Evolutionary conservation across 495 filamentous ascomycete genomes (phyloP).

Genomic region (Extremus antarcticus): DNA sequence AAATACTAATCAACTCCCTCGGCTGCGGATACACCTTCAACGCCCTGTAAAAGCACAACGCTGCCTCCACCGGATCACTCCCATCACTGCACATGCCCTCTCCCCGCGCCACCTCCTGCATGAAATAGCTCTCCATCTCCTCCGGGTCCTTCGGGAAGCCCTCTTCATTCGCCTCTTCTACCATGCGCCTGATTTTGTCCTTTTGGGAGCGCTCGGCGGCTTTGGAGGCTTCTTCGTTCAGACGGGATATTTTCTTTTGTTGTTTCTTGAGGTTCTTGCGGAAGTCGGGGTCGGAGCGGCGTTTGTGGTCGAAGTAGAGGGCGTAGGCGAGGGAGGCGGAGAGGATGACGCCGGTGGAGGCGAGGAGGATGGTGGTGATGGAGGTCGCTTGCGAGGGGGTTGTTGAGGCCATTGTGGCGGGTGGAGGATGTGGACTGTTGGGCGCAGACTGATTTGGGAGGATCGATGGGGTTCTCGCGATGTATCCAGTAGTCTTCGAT

Average conservation of each 20-base stretch:
- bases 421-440: not conserved
- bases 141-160: conserved; percentile 85
- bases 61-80: conserved; percentile 66
- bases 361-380: conserved; percentile 62
- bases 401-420: conserved; percentile 17
- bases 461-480: not conserved
- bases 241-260: conserved; percentile 62
- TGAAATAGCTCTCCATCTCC: conserved; percentile 87
- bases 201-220: conserved; percentile 57
- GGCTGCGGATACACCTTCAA: conserved; percentile 96
- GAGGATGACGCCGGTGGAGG: conserved; percentile 59
- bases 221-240: conserved; percentile 66
- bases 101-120: conserved; percentile 81
- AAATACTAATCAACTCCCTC: conserved; percentile 83
- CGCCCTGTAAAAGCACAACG: conserved; percentile 91
- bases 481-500: too few relatives aligned
- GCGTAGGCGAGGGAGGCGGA: conserved; percentile 73
- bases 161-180: conserved; percentile 72
- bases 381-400: conserved; percentile 44
- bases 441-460: too few relatives aligned
- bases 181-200: conserved; percentile 55
- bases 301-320: conserved; percentile 88
- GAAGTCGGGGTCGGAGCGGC: conserved; percentile 78
- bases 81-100: conserved; percentile 56
- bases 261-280: conserved; percentile 73